Evolutionary conservation across 176 grass and related monocot genomes (phyloP).

Genomic region (Musa troglodytarum): DNA sequence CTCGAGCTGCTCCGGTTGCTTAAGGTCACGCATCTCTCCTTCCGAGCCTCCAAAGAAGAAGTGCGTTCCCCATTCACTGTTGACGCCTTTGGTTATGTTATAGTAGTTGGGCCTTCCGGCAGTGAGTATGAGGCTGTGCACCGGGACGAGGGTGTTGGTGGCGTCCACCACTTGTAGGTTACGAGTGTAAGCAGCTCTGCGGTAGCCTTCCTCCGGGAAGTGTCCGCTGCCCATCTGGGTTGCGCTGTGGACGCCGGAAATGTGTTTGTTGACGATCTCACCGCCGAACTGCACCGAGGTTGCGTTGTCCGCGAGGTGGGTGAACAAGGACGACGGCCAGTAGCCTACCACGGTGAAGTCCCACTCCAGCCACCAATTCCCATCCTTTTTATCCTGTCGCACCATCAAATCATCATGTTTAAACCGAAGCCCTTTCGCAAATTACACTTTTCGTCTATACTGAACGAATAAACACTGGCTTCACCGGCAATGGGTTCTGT

Average conservation of each 20-base stretch:
- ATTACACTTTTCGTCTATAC: too few relatives aligned
- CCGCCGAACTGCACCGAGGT: constrained; percentile 4
- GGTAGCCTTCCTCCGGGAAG: not conserved
- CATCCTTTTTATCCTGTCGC: not conserved
- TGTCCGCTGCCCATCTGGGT: constrained; percentile 5
- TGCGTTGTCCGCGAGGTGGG: not conserved
- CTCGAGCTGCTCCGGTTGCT: not conserved
- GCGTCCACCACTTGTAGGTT: not conserved
- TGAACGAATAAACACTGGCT: too few relatives aligned
- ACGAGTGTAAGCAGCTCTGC: not conserved
- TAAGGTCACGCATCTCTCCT: not conserved
- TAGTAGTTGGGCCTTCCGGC: not conserved
- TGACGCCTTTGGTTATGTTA: not conserved
- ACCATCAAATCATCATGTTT: too few relatives aligned
- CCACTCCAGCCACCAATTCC: constrained; percentile 7
- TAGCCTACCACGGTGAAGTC: not conserved
- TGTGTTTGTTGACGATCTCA: not conserved
- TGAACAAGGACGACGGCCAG: constrained; percentile 10
- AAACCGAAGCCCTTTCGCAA: too few relatives aligned
- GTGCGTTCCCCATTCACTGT: not conserved
- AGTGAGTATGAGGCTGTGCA: not conserved
- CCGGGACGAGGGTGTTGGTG: not conserved
- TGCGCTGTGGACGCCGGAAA: not conserved
- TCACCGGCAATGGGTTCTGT: too few relatives aligned
- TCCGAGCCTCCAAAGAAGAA: not conserved